Base-by-base conservation (phyloP, 805 yeast genomes). In the Wickerhamiella lipophila region DNA sequence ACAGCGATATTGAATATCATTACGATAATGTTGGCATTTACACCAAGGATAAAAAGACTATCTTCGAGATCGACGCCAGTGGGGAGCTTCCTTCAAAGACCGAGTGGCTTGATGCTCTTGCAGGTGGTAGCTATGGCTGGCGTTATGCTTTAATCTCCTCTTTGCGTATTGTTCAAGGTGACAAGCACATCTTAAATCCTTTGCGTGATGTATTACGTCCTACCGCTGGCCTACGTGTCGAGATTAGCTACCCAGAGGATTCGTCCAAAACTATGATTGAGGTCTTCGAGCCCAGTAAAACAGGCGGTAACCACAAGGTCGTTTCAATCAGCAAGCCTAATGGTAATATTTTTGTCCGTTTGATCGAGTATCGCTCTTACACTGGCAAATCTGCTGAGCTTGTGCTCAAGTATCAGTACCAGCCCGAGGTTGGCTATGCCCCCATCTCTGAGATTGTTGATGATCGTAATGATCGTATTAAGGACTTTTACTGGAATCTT, bases 401-500 rank as follows among this genome's bases (percentile, higher is more conserved):
- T 61, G 78, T 81, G 56, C 76, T 92, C 68, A 71, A 78, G 55
- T 94, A 81, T 77, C 76, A 69, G 47, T 92, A 81, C 71, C 73
- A 78, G 59, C 85, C 95, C 25, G 74, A 76, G 47, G 84, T 82
- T 64, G 98, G 98, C n/a, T 88, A 82, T 63, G 94, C 96, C 52
- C 97, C 98, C 62, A 83, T 92, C 57, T 72, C 79, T 56, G 98
- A 92, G 70, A 77, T 82, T 34, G 82, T 85, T 80, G 83, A 79
- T 55, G 92, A 80, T 60, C 81, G 98, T 73, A 92, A 92, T 69
- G 77, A 77, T 52, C 78, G 97, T 67, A 89, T 94, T 68, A 92
- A 92, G 72, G 79, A 80, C 67, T 85, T 92, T 73, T 92, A 92
- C 78, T 92, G 98, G 98, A 81, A 81, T 64, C 73, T 89, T 61